These are phyloP conservation scores for Clarireedia paspali DNA, from an alignment of 2,329 filamentous ascomycete species.

Conservation along the genomic window DNA sequence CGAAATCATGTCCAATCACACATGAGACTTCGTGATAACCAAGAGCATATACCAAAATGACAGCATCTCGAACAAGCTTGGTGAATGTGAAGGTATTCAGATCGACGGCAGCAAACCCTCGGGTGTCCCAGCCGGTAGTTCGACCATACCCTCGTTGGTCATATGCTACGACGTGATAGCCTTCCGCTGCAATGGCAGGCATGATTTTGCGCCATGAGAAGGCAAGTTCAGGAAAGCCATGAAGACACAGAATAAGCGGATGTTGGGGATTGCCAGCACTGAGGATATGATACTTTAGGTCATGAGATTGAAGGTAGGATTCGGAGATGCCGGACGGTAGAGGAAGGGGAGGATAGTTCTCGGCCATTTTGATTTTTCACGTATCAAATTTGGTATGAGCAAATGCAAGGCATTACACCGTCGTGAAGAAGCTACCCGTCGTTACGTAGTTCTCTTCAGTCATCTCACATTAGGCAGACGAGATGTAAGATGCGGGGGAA, in stretches of 20 bases:
- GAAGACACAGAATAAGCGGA: constrained; percentile 53
- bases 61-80: constrained; percentile 52
- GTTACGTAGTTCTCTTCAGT: too few species aligned
- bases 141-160: constrained; percentile 63
- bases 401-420: too few species aligned
- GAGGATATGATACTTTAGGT: constrained; percentile 45
- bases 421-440: too few species aligned
- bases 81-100: constrained; percentile 49
- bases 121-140: constrained; percentile 52
- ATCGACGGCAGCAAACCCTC: constrained; percentile 43
- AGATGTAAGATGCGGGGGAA: too few species aligned
- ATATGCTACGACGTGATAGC: constrained; percentile 59
- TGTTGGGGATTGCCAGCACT: constrained; percentile 40
- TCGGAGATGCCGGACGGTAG: neutral
- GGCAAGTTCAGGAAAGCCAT: constrained; percentile 62
- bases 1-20: constrained; percentile 61
- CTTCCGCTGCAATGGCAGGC: constrained; percentile 46
- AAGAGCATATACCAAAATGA: constrained; percentile 52
- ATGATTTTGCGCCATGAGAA: constrained; percentile 63
- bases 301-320: neutral
- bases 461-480: too few species aligned
- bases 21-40: constrained; percentile 50
- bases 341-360: neutral
- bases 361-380: neutral
- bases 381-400: too few species aligned